A percentile compares a stretch with the other conserved stretches of the same genome.
Conservation (phyloP, 2,329 filamentous ascomycete genomes). For the Aulographum hederae region DNA sequence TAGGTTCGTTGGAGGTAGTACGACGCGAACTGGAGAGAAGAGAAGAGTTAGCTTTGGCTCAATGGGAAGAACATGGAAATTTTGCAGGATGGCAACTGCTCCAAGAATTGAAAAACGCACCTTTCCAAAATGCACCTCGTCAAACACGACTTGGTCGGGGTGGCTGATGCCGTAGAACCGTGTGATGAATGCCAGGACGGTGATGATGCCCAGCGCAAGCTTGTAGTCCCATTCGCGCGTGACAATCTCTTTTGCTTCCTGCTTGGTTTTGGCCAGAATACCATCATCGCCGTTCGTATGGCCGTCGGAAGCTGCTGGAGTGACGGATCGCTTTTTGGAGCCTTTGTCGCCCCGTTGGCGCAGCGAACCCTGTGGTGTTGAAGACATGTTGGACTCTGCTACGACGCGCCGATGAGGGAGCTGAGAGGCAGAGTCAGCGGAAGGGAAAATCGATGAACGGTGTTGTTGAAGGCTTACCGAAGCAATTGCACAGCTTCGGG, state of each 20-base stretch:
- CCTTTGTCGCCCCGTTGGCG: constrained; percentile 8
- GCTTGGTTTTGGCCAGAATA: constrained; percentile 25
- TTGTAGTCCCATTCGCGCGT: constrained; percentile 68
- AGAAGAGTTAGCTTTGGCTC: constrained; percentile 2
- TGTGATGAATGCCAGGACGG: constrained; percentile 69
- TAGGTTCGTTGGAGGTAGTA: constrained; percentile 91
- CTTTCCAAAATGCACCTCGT: constrained; percentile 99
- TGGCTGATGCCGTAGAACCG: constrained; percentile 93
- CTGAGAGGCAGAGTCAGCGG: no score
- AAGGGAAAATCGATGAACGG: no score
- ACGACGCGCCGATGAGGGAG: neutral
- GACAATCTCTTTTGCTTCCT: constrained; percentile 18
- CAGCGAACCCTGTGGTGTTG: neutral
- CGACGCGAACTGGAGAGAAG: constrained; percentile 29
- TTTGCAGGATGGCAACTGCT: neutral
- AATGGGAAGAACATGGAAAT: neutral
- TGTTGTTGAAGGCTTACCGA: no score
- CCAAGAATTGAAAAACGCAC: no score
- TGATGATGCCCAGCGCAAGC: constrained; percentile 59
- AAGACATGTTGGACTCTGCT: constrained; percentile 1
- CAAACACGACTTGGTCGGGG: constrained; percentile 92
- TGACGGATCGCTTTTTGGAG: constrained; percentile 8
- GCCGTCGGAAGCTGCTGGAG: constrained; percentile 1
- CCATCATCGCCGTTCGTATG: constrained; percentile 31
- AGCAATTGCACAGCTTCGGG: no score